These are phyloP conservation scores for Citrus medica DNA, from an alignment of 345 rosid species.

Conservation along the genomic window DNA sequence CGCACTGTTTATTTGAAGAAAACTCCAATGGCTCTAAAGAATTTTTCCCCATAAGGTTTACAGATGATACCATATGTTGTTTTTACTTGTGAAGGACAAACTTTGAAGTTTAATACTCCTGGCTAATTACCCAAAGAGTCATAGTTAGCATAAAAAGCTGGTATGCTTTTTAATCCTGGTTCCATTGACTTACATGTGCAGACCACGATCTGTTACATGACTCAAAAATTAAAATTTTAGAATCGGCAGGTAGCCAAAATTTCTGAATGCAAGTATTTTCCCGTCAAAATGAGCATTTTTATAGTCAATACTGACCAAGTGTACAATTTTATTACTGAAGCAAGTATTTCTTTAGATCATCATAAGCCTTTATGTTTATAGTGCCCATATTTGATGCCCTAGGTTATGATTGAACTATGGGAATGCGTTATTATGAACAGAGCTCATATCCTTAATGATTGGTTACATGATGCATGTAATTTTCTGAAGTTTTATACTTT, in stretches of 20 bases:
- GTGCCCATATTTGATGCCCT: background rate
- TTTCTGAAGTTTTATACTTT: constrained; percentile 1
- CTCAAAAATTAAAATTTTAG: background rate
- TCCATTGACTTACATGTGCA: background rate
- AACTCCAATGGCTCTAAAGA: background rate
- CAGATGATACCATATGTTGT: background rate
- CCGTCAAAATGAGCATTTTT: background rate
- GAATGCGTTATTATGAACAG: background rate
- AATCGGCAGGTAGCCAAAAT: background rate
- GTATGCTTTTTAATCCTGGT: background rate
- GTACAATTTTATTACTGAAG: constrained; percentile 1
- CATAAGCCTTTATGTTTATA: background rate
- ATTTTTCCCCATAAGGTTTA: background rate
- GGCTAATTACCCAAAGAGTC: background rate
- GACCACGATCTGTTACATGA: too few species aligned
- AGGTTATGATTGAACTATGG: background rate
- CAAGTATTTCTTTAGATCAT: background rate
- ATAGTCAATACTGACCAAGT: background rate
- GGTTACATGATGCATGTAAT: background rate
- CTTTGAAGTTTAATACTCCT: background rate
- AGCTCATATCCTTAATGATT: background rate
- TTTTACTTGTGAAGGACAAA: background rate
- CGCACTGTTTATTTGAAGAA: background rate
- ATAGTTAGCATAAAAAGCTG: background rate
- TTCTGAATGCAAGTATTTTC: background rate